Evolutionary conservation across 2,329 filamentous ascomycete species (phyloP), one percentile per base, ranked within the genome.

Genomic region (Lachnellula hyalina): DNA sequence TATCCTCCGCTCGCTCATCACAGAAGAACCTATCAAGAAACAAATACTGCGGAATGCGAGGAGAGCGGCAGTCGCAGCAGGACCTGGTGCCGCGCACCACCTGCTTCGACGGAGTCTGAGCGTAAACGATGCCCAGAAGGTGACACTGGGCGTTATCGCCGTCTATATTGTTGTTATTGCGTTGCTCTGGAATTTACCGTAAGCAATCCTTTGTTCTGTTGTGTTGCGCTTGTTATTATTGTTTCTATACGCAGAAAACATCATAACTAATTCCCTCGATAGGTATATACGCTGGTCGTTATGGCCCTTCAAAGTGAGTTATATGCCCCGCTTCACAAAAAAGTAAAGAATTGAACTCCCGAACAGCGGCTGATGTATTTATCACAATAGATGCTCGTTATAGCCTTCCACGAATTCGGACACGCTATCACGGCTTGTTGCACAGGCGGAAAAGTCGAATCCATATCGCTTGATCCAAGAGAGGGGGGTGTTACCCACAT

Each of bases 401-500:
- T 92, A 60, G 88, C 88, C 38, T 92, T 91, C 70, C 88, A 92
- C 72, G 88, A 92, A 63, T 85, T 91, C 66, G 83, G 86, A 12
- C 88, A 92, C 71, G 88, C 88, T 48, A 81, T 90, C 63, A 83
- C 83, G 1, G 86, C 86, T 40, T 80, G 85, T 59, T 80, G 84
- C 56, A 92, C 88, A 0, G 88, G 88, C 52, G 88, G 88, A 4
- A 77, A 75, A 53, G 88, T 92, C 61, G 83, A 89, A 67, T 86
- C 83, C 40, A 90, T 92, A 65, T 85, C 80, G 21, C 79, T 90
- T 21, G 85, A 90, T 67, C 87, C 87, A 0, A 79, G 85, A 62
- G 88, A 92, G 72, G 88, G 88, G 57, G 88, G 88, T 57, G 87
- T 89, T 3, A 92, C 88, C 1, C 84, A 87, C 61, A 90, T 91